Percentiles rank a stretch among this genome's conserved stretches.
Conservation (phyloP, 2,329 filamentous ascomycete species). For the Epichloe sp. region DNA sequence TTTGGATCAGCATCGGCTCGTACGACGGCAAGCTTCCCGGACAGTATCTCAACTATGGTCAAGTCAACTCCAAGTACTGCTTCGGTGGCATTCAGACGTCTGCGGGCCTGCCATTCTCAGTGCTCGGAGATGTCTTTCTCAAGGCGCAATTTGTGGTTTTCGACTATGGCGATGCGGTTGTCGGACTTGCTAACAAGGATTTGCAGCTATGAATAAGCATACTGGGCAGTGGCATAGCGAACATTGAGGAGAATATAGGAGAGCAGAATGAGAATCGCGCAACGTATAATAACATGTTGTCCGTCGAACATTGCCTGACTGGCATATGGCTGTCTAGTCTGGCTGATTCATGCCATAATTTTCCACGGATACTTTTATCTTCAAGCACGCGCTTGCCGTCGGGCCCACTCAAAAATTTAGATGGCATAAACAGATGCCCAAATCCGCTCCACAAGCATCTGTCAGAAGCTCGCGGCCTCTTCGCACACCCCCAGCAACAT, state of each 20-base stretch:
- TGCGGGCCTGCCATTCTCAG: slow-evolving; percentile 21
- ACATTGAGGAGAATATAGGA: no score
- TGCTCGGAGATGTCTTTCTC: slow-evolving; percentile 29
- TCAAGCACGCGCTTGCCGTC: neutral
- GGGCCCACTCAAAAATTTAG: no score
- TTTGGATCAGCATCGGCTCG: slow-evolving; percentile 20
- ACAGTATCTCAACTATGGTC: slow-evolving; percentile 25
- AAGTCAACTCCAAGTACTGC: slow-evolving; percentile 15
- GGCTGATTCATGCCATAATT: no score
- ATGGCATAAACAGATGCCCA: neutral
- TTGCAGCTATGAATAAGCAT: neutral
- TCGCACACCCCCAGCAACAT: neutral
- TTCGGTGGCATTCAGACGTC: slow-evolving; percentile 26
- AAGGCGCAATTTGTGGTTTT: slow-evolving; percentile 33
- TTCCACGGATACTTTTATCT: neutral
- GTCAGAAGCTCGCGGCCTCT: slow-evolving; percentile 6
- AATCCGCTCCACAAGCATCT: slow-evolving; percentile 1
- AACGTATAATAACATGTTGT: no score
- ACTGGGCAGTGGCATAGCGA: neutral
- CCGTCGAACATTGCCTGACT: no score
- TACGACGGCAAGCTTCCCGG: slow-evolving; percentile 24
- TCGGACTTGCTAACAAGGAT: slow-evolving; percentile 28
- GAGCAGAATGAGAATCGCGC: no score
- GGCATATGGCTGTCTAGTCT: no score
- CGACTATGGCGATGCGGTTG: slow-evolving; percentile 16